Evolutionary conservation across 2,329 filamentous ascomycete genomes (phyloP), one percentile per base, ranked within the genome.

Genomic region (Cladosporium halotolerans): DNA sequence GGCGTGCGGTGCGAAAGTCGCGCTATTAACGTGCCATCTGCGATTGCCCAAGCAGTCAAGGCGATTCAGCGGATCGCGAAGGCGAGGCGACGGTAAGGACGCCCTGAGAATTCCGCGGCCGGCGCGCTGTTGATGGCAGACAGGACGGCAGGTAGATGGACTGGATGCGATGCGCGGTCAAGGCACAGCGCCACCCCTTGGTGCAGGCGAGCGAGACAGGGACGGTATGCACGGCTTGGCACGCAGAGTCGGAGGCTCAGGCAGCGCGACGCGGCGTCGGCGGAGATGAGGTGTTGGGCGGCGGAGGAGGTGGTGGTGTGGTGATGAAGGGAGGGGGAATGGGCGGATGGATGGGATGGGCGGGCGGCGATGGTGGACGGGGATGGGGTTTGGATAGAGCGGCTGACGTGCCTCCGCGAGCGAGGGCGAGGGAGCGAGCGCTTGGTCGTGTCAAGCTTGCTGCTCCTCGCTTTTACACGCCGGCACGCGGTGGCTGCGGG

Each of bases 231-330:
- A 47, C 42, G 43, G 42, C 45, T 33, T 42, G 51, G 40, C 51
- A 51, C 46, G 39, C 43, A 40, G 36, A 32, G 55, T 57, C 42
- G 47, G 18, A 23, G 49, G 40, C 31, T 18, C 13, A 16, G 38
- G 39, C 16, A 19, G 45, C 31, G 34, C 39, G 23, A 51, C n/a
- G 40, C 38, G 52, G 32, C 38, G 36, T 31, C 31, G 18, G 48
- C 42, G 43, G 50, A 16, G 34, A 39, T 43, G 48, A 19, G 42
- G 56, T 47, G 57, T 18, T 45, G 42, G 45, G 23, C 33, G 42
- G 38, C n/a, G 13, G 31, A 38, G 16, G 45, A 19, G 43, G 32
- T 19, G 55, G 41, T 48, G 52, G 33, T 36, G 51, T 23, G 56
- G 42, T 53, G 44, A 45, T 43, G 43, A 43, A 36, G 34, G 34